These are phyloP conservation scores for Barnettozyma sucrosica DNA, from an alignment of 805 yeast species.

Conservation along the genomic window DNA sequence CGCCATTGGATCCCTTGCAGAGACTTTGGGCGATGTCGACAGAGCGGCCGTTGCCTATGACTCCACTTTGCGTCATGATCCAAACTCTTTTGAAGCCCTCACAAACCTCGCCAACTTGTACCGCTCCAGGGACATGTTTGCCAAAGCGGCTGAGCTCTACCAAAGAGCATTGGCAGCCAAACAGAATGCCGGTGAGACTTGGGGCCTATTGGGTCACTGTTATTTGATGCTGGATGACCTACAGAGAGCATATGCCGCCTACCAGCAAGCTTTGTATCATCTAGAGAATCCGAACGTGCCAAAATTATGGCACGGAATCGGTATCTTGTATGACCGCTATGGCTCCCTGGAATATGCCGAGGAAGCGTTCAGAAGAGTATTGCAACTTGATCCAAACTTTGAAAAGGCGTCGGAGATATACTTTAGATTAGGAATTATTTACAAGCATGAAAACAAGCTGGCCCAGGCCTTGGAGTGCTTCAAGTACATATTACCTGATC, in stretches of 20 bases:
- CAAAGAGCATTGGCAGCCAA: constrained; percentile 77
- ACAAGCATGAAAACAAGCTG: constrained; percentile 88
- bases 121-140: constrained; percentile 83
- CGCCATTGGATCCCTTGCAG: constrained; percentile 85
- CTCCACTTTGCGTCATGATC: constrained; percentile 78
- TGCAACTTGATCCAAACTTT: constrained; percentile 92
- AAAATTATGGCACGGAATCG: constrained; percentile 97
- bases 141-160: constrained; percentile 90
- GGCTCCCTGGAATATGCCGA: constrained; percentile 97
- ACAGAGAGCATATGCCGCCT: constrained; percentile 92
- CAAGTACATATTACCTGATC: constrained; percentile 81
- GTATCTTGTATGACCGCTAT: constrained; percentile 91
- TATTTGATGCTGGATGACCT: constrained; percentile 94
- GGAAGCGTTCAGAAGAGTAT: constrained; percentile 93
- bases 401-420: constrained; percentile 96
- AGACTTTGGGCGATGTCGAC: constrained; percentile 80
- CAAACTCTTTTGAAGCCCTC: constrained; percentile 78
- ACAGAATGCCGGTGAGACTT: constrained; percentile 90
- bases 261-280: constrained; percentile 91
- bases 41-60: constrained; percentile 87
- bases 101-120: constrained; percentile 84
- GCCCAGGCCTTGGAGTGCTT: constrained; percentile 89
- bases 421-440: constrained; percentile 92
- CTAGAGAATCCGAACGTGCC: constrained; percentile 92
- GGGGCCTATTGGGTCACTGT: constrained; percentile 97